Percentiles rank a stretch among this genome's conserved stretches.
These are phyloP conservation scores for Phialophora macrospora DNA, from an alignment of 2,329 filamentous ascomycete species.

Conservation along the genomic window DNA sequence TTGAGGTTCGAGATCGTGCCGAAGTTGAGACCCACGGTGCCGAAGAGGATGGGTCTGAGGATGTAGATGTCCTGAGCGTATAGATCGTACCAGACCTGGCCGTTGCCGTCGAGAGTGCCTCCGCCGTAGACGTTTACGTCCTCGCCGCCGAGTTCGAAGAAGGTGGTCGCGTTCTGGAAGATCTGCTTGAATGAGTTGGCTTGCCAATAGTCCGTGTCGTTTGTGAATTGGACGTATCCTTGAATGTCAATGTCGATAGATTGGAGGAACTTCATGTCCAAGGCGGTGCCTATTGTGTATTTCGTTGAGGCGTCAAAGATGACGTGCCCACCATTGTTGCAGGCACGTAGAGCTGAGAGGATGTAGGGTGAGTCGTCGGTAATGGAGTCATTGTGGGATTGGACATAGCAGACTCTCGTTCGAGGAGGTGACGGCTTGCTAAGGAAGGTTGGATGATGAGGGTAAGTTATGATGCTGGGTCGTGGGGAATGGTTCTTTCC, in stretches of 20 bases:
- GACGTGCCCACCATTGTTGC: background rate
- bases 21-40: background rate
- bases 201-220: background rate
- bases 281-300: background rate
- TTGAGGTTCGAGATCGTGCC: constrained; percentile 1
- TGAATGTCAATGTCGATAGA: background rate
- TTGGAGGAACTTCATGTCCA: background rate
- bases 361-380: background rate
- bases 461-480: background rate
- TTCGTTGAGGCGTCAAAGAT: background rate
- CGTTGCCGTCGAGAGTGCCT: background rate
- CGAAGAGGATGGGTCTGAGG: background rate
- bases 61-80: background rate
- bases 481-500: background rate
- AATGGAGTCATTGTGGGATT: background rate
- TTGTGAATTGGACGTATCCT: background rate
- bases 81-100: background rate
- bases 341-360: background rate
- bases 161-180: background rate
- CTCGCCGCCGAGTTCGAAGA: background rate
- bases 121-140: background rate
- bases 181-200: background rate
- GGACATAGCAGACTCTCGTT: background rate
- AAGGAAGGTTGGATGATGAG: background rate
- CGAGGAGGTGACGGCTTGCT: background rate